phyloP scores from a whole-genome alignment of 495 filamentous ascomycete genomes.

The Aspergillus mulundensis region DNA sequence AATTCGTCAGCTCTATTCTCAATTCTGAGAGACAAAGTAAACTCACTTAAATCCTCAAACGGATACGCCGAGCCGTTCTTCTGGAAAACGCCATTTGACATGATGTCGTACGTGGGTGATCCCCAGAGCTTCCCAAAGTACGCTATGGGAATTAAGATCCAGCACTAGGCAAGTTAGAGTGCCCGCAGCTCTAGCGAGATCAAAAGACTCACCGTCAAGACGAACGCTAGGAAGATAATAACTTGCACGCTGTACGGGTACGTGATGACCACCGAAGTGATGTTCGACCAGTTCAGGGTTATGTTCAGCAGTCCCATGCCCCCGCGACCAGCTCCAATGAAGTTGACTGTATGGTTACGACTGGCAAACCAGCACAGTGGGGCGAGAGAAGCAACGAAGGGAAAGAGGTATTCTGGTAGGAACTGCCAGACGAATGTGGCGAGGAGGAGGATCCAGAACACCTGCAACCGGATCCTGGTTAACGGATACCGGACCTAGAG shows the following conservation, averaged over 20 bases:
- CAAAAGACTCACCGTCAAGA: constrained; percentile 18
- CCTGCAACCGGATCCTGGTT: neutral
- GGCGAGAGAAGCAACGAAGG: constrained; percentile 52
- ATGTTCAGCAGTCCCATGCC: constrained; percentile 58
- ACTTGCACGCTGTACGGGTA: constrained; percentile 55
- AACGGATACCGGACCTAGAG: neutral
- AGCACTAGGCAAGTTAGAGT: constrained; percentile 37
- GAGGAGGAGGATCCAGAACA: constrained; percentile 47
- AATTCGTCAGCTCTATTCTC: neutral
- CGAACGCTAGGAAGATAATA: constrained; percentile 48
- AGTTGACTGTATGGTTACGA: constrained; percentile 51
- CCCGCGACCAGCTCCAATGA: constrained; percentile 52
- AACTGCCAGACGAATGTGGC: constrained; percentile 56
- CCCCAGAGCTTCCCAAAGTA: constrained; percentile 50
- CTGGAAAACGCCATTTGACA: constrained; percentile 51
- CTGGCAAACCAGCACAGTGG: constrained; percentile 62
- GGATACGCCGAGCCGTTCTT: constrained; percentile 50
- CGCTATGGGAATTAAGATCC: constrained; percentile 52
- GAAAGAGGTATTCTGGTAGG: constrained; percentile 55
- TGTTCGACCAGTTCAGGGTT: constrained; percentile 54
- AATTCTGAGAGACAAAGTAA: neutral
- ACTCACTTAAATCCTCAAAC: constrained; percentile 28
- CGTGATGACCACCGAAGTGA: constrained; percentile 47
- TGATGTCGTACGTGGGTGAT: constrained; percentile 46
- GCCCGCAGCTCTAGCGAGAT: neutral